Percentiles rank a stretch among this genome's conserved stretches.
Conservation (phyloP, 2,329 filamentous ascomycete species). For the Pleoardoris graminearum region DNA sequence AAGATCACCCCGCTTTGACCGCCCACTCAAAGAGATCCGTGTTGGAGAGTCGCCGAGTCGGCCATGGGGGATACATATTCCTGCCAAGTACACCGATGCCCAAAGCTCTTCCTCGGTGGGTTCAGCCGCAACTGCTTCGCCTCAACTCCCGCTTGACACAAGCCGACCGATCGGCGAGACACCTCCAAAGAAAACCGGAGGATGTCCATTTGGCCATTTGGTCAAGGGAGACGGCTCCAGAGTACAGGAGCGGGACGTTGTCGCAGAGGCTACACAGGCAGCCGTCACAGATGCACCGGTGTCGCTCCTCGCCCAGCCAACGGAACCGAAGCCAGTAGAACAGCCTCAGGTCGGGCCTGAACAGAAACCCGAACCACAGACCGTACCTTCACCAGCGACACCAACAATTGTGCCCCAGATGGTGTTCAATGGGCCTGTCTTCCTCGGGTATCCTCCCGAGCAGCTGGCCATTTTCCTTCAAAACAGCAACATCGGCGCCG, state of each 20-base stretch:
- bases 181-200: constrained; percentile 32
- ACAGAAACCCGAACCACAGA: constrained; percentile 4
- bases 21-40: constrained; percentile 84
- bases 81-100: constrained; percentile 55
- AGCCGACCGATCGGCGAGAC: constrained; percentile 28
- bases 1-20: constrained; percentile 76
- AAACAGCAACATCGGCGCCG: constrained; percentile 42
- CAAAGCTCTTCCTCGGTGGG: constrained; percentile 45
- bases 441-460: constrained; percentile 73
- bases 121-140: constrained; percentile 47
- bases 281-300: constrained; percentile 18
- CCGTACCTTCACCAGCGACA: constrained; percentile 6
- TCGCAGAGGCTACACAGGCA: constrained; percentile 10
- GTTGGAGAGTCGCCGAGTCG: constrained; percentile 91
- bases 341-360: too few species aligned
- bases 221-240: constrained; percentile 25
- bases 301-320: constrained; percentile 13
- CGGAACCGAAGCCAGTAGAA: constrained; percentile 13
- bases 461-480: constrained; percentile 41
- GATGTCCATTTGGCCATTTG: constrained; percentile 43
- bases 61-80: constrained; percentile 89
- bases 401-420: constrained; percentile 62
- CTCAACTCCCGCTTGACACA: constrained; percentile 58
- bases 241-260: constrained; percentile 6
- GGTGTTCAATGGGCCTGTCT: constrained; percentile 90